A percentile compares a stretch with the other conserved stretches of the same genome.
phyloP scores from a whole-genome alignment of 331 rosid genomes.

The Quercus phellos region DNA sequence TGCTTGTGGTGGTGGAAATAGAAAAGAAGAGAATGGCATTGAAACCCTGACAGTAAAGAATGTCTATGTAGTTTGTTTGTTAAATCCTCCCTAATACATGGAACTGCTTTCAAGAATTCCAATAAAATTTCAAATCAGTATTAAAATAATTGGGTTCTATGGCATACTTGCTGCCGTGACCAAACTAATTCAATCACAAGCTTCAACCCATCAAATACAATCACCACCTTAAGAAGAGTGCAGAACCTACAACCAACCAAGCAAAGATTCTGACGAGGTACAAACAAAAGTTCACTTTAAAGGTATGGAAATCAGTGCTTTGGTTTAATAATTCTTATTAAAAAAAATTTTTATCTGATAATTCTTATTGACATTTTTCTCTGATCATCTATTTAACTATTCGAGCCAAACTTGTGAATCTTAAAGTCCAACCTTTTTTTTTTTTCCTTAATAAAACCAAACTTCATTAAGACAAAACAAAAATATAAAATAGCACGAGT shows the following conservation, averaged over 20 bases:
- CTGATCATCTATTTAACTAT: neutral
- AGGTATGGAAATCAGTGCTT: neutral
- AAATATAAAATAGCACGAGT: neutral
- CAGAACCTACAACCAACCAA: too few relatives aligned
- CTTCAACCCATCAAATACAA: too few relatives aligned
- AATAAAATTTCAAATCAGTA: too few relatives aligned
- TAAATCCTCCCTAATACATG: neutral
- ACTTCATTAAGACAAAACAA: too few relatives aligned
- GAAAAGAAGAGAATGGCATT: neutral
- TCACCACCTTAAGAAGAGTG: too few relatives aligned
- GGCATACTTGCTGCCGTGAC: too few relatives aligned
- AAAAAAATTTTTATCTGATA: neutral
- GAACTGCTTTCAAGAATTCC: neutral
- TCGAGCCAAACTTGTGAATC: neutral
- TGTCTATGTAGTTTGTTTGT: neutral
- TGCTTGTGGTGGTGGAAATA: too few relatives aligned
- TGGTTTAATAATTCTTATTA: neutral
- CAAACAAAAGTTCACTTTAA: neutral
- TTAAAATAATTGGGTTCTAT: too few relatives aligned
- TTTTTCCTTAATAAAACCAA: too few relatives aligned
- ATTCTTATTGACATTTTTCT: neutral
- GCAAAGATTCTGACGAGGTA: neutral
- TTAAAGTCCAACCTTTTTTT: neutral
- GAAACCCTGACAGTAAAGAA: neutral
- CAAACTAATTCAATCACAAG: too few relatives aligned